phyloP scores from a whole-genome alignment of 225 moss, liverwort and hornwort species.

The Physcomitrellopsis africana region DNA sequence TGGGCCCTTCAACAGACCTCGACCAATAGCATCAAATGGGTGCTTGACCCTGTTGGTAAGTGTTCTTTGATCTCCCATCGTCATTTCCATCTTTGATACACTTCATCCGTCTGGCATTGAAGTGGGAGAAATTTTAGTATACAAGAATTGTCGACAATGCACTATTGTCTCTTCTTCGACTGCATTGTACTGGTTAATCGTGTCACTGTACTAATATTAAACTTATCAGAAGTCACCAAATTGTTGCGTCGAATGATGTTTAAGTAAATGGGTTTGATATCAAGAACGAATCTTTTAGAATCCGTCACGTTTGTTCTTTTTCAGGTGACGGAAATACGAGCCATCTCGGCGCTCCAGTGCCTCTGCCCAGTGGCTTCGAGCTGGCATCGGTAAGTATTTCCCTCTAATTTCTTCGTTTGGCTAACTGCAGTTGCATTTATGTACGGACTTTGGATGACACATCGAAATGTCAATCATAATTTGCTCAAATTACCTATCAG shows the following conservation, averaged over 20 bases:
- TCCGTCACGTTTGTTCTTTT: conserved; percentile 4
- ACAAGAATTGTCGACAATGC: too few species aligned
- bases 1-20: conserved; percentile 54
- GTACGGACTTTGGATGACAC: neutral
- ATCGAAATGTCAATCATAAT: neutral
- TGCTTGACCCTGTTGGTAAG: conserved; percentile 77
- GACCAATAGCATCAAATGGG: conserved; percentile 62
- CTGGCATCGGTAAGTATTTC: conserved; percentile 48
- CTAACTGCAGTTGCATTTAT: neutral
- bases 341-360: conserved; percentile 64
- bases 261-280: neutral
- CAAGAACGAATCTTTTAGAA: neutral
- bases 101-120: too few species aligned
- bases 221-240: neutral
- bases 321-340: conserved; percentile 74
- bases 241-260: neutral
- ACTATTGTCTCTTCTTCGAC: neutral
- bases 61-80: neutral
- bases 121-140: too few species aligned
- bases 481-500: neutral
- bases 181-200: neutral
- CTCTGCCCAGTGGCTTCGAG: conserved; percentile 73
- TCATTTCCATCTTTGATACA: neutral
- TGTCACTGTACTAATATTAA: neutral
- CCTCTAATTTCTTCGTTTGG: neutral